These are phyloP conservation scores for Pleurostoma richardsiae DNA, from an alignment of 2,329 filamentous ascomycete species.

Conservation along the genomic window DNA sequence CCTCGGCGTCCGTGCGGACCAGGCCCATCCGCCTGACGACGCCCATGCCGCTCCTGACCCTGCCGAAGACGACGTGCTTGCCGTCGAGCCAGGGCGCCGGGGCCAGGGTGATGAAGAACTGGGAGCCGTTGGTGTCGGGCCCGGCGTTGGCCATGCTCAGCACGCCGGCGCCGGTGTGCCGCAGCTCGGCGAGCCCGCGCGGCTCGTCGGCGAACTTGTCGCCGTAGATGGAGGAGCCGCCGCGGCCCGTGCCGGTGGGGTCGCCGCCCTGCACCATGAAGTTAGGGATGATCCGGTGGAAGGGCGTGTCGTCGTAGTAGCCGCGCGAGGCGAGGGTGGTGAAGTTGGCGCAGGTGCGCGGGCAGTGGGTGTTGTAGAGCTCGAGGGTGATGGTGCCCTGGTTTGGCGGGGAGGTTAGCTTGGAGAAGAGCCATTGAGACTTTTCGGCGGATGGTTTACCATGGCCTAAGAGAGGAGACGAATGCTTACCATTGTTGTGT, in stretches of 20 bases:
- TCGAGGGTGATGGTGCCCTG: constrained; percentile 82
- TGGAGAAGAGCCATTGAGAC: neutral
- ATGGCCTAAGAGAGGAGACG: neutral
- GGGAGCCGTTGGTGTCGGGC: constrained; percentile 86
- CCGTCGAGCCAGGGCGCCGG: constrained; percentile 95
- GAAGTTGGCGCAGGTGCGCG: constrained; percentile 88
- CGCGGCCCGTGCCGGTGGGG: constrained; percentile 87
- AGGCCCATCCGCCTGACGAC: constrained; percentile 85
- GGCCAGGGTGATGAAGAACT: constrained; percentile 94
- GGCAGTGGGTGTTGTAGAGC: constrained; percentile 85
- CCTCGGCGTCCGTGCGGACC: constrained; percentile 77
- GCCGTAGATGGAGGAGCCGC: constrained; percentile 85
- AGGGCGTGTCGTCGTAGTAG: constrained; percentile 82
- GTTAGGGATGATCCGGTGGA: constrained; percentile 91
- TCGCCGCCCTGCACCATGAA: constrained; percentile 98
- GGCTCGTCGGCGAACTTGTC: constrained; percentile 96
- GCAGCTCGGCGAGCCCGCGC: constrained; percentile 51
- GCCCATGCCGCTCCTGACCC: constrained; percentile 77
- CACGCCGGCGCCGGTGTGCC: constrained; percentile 91
- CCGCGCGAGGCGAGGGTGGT: constrained; percentile 69
- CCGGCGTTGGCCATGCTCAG: constrained; percentile 95
- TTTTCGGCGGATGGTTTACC: neutral
- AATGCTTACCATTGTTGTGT: constrained; percentile 72
- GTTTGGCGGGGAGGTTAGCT: constrained; percentile 2
- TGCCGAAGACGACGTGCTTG: constrained; percentile 94